These are phyloP conservation scores for Backusella morwellensis DNA, from an alignment of 192 early-diverging fungal genomes.

Conservation along the genomic window DNA sequence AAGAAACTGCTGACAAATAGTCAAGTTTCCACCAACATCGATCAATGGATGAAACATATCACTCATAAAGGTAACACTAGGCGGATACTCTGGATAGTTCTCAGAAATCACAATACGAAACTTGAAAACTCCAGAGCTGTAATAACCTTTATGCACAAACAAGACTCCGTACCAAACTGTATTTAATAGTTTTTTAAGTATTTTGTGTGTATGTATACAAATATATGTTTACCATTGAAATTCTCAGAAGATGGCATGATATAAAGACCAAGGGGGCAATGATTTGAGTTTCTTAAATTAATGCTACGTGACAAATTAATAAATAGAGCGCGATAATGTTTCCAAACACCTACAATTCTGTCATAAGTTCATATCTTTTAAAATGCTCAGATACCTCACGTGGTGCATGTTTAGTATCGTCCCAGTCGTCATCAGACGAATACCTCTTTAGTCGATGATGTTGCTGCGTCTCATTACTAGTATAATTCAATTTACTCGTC, in stretches of 20 bases:
- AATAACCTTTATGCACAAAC: constrained; percentile 91
- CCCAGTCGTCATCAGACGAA: constrained; percentile 12
- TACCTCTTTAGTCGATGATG: background rate
- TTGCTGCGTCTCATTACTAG: background rate
- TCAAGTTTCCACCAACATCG: constrained; percentile 64
- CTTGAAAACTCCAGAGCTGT: constrained; percentile 86
- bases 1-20: constrained; percentile 76
- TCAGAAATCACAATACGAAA: constrained; percentile 79
- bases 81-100: constrained; percentile 74
- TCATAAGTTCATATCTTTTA: constrained; percentile 64
- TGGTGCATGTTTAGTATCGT: constrained; percentile 13
- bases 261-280: constrained; percentile 87
- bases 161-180: constrained; percentile 83
- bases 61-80: constrained; percentile 70
- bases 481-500: background rate
- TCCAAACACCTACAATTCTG: constrained; percentile 60
- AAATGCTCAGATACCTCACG: constrained; percentile 39
- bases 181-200: background rate
- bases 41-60: constrained; percentile 90
- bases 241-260: constrained; percentile 76
- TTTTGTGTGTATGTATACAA: background rate
- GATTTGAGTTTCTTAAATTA: constrained; percentile 70
- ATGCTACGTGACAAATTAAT: constrained; percentile 43
- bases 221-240: constrained; percentile 48
- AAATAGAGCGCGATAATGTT: background rate